Base-by-base conservation (phyloP, 805 yeast genomes). In the Candida adriatica region DNA sequence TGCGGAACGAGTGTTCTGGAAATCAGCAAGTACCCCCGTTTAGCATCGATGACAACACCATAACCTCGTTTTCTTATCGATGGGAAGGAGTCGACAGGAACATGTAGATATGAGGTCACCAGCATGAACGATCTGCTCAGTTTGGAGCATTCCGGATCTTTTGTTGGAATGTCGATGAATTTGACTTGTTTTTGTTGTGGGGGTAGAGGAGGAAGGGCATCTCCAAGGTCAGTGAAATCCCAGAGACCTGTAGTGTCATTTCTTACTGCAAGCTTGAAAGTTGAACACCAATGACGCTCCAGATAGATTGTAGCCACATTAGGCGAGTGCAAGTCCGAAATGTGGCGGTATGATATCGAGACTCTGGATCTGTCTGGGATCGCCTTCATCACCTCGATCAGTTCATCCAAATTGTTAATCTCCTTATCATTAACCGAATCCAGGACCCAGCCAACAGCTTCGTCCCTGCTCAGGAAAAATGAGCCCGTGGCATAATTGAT, bases 241-340 rank as follows among this genome's bases (percentile, higher is more conserved):
- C 80, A 74, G 16, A 72, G 43, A 13, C 81, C 80, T 1, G 76
- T 64, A 15, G 36, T 43, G 42, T 74, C 77, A 42, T 75, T 55
- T 70, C 80, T 58, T 60, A 80, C 45, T 3, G 92, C 92, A 29
- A 79, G 45, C 43, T 79, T 69, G 55, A 86, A 80, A 27, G 77
- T 67, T 6, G 78, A 68, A 35, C 70, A 65, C 95, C 95, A 87
- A 58, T 85, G 95, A 42, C 95, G 75, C 49, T 86, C 95, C 30
- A 87, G 69, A 46, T 70, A 74, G 8, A 82, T 66, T 2, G 80
- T 71, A n/a, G 75, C 66, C 21, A 80, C 70, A 28, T 70, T 63
- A 22, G 81, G 81, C 3, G 86, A 71, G 55, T 87, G 95, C 39
- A 81, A 65, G 50, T 86, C 95, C 3, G 85, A 69, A 28, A 86